Base-by-base conservation (phyloP, 345 rosid species). In the Garcia nutans region DNA sequence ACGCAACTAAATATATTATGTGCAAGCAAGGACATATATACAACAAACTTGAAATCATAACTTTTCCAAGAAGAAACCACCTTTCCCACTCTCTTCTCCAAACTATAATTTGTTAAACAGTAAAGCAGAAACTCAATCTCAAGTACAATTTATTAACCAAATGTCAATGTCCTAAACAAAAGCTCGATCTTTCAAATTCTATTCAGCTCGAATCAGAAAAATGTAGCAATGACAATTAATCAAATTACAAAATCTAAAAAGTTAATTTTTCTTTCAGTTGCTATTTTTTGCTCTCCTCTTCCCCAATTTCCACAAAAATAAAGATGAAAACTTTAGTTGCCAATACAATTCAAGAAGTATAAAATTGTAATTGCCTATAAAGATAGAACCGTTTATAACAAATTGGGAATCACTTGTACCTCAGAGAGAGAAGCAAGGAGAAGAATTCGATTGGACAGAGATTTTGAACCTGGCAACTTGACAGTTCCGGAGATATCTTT, bases 391-490 rank as follows among this genome's bases (percentile, higher is more conserved):
- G 31, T 28, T 28, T 28, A 28, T 28, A 28, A 28, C 31, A 28
- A 28, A 28, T 28, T 28, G 31, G 31, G 31, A 28, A 64, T 16
- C 37, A 16, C 23, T 42, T 22, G 28, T 71, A 93, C 98, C 98
- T 93, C 91, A 47, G 98, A 88, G 52, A 96, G 87, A 76, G 97
- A 96, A 54, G 99, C 97, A 12, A 93, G 97, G 58, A 96, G 99
- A 65, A 96, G 88, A 74, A 96, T 82, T 82, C 99, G 89, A 79
- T 96, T 93, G 10, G 99, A 96, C 0, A 96, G 86, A 11, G 99
- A 96, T 82, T 96, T 96, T 23, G 99, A 95, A 44, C 99, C 99
- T 15, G 99, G 99, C 66, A 93, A 80, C 70, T 83, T 87, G 71
- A 96, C 88, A 15, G 88, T 88, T 75, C 98, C 98, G 22, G 93